These are phyloP conservation scores for Malus hybrid DNA, from an alignment of 331 rosid genomes.

Conservation along the genomic window DNA sequence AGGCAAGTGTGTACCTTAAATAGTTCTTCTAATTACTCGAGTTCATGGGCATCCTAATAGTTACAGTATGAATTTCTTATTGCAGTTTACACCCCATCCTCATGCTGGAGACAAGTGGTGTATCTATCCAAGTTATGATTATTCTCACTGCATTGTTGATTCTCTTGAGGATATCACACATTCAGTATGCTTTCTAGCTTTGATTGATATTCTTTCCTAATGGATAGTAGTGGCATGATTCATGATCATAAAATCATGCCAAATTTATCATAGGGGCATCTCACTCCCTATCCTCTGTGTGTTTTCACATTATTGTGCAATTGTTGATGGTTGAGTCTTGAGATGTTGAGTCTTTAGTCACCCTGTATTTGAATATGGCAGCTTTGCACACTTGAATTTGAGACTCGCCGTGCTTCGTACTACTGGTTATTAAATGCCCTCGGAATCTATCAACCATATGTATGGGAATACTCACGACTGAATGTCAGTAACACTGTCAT, in stretches of 20 bases:
- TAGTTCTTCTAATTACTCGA: not conserved
- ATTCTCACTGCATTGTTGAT: conserved; percentile 95
- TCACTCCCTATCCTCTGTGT: not conserved
- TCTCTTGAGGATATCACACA: conserved; percentile 95
- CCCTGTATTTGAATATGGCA: conserved; percentile 28
- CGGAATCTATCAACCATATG: conserved; percentile 79
- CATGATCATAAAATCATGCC: not conserved
- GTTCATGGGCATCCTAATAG: conserved; percentile 6
- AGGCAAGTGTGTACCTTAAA: conserved; percentile 38
- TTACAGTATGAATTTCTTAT: conserved; percentile 14
- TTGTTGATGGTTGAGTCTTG: not conserved
- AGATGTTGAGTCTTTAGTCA: not conserved
- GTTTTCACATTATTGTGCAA: not conserved
- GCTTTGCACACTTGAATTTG: conserved; percentile 95
- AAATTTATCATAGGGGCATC: not conserved
- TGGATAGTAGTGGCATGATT: not conserved
- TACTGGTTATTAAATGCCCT: conserved; percentile 80
- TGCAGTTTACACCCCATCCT: conserved; percentile 90
- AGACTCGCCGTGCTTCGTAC: conserved; percentile 97
- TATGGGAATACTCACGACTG: conserved; percentile 96
- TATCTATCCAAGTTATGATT: conserved; percentile 95
- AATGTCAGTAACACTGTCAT: conserved; percentile 84
- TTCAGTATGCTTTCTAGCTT: conserved; percentile 54
- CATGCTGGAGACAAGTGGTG: conserved; percentile 99
- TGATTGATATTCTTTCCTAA: not conserved